A percentile compares a stretch with the other conserved stretches of the same genome.
Evolutionary conservation across 768 basidiomycete species (phyloP).

Genomic region (Psilocybe cubensis): DNA sequence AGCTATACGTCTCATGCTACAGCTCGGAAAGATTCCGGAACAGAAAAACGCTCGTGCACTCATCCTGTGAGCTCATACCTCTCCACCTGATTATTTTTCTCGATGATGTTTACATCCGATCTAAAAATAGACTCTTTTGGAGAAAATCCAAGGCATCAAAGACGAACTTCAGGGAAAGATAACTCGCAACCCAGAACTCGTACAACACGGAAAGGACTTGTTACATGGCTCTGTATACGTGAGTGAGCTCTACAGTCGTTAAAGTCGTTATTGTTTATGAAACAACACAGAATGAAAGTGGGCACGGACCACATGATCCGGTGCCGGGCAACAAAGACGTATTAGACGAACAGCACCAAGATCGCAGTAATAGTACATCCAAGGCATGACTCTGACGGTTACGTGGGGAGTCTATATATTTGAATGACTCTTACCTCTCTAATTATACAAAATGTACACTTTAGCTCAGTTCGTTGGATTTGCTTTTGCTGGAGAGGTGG

Average conservation of each 20-base stretch:
- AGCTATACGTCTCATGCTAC: not conserved
- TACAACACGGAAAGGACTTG: not conserved
- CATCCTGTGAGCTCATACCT: not conserved
- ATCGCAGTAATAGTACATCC: not conserved
- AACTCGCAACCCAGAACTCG: not conserved
- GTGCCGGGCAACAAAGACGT: not conserved
- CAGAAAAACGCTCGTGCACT: not conserved
- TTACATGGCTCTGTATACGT: not conserved
- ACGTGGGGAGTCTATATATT: not conserved
- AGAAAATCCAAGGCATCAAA: not conserved
- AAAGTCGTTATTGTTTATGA: no score
- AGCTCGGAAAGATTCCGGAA: not conserved
- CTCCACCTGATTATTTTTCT: not conserved
- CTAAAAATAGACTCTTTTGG: not conserved
- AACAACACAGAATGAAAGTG: not conserved
- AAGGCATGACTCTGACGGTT: no score
- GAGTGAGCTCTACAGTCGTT: not conserved
- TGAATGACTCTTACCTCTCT: not conserved
- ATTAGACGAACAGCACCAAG: not conserved
- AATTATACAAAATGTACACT: no score
- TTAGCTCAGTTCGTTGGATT: no score
- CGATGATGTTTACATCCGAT: not conserved
- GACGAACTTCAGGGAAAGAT: not conserved
- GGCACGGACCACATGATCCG: not conserved
- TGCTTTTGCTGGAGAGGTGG: no score